A percentile compares a stretch with the other conserved stretches of the same genome.
Evolutionary conservation across 345 rosid genomes (phyloP).

Genomic region (Corymbia maculata): DNA sequence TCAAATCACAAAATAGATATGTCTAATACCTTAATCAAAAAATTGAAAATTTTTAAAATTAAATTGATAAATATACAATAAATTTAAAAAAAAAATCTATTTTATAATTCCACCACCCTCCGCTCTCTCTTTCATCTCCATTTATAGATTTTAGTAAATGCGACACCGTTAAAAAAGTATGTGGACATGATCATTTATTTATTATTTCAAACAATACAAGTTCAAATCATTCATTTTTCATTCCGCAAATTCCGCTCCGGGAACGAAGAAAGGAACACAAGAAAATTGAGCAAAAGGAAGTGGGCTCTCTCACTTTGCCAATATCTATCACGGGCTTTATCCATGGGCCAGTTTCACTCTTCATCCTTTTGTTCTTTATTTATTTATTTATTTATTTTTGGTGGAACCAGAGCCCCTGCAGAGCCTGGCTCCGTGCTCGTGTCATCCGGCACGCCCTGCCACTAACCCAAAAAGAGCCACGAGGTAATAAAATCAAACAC

Average conservation of each 20-base stretch:
- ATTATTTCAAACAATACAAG: not conserved
- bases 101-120: not conserved
- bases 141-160: not conserved
- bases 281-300: not conserved
- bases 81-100: too few species aligned
- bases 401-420: too few species aligned
- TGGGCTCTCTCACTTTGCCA: not conserved
- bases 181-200: rapidly evolving
- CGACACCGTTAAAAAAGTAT: not conserved
- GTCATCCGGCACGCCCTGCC: not conserved
- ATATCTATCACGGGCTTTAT: not conserved
- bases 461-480: not conserved
- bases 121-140: not conserved
- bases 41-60: rapidly evolving
- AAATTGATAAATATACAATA: too few species aligned
- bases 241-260: not conserved
- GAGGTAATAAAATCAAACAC: not conserved
- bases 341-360: not conserved
- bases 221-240: too few species aligned
- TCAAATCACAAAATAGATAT: rapidly evolving
- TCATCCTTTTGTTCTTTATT: too few species aligned
- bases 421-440: too few species aligned
- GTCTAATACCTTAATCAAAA: too few species aligned
- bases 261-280: not conserved
- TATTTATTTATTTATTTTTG: too few species aligned